These are phyloP conservation scores for Oryza officinalis DNA, from an alignment of 176 grass and related monocot species.

Conservation along the genomic window DNA sequence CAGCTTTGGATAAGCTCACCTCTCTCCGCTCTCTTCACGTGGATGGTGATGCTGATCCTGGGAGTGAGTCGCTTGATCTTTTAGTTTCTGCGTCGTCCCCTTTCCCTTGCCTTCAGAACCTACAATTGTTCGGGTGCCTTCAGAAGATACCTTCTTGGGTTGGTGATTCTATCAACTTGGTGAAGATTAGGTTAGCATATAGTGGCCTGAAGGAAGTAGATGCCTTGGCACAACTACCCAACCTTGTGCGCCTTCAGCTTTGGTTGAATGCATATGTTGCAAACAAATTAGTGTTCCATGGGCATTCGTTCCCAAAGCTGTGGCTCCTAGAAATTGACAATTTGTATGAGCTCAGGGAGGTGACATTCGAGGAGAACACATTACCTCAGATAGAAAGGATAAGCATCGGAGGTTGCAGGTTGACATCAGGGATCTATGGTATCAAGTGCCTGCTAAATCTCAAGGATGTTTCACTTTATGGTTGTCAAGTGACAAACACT, in stretches of 20 bases:
- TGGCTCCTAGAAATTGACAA: fast-evolving
- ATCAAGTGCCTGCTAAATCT: slow-evolving; percentile 5
- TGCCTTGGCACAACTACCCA: neutral
- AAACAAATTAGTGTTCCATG: neutral
- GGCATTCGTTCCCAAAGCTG: neutral
- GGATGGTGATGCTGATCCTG: too few relatives aligned
- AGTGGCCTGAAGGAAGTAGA: neutral
- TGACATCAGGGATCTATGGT: slow-evolving; percentile 8
- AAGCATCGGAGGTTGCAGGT: fast-evolving
- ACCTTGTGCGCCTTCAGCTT: neutral
- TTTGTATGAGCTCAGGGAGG: fast-evolving
- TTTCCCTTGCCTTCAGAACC: neutral
- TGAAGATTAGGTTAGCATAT: neutral
- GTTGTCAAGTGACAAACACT: neutral
- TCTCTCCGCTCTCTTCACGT: neutral
- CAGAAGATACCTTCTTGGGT: neutral
- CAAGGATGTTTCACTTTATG: neutral
- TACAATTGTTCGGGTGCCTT: neutral
- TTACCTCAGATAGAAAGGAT: neutral
- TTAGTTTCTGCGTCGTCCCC: neutral
- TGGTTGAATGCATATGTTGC: fast-evolving
- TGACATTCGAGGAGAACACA: neutral
- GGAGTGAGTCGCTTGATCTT: neutral
- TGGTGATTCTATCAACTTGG: neutral
- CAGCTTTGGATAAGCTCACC: neutral